Percentiles rank a stretch among this genome's conserved stretches.
phyloP scores from a whole-genome alignment of 495 filamentous ascomycete species.

The Daldinia childiae region DNA sequence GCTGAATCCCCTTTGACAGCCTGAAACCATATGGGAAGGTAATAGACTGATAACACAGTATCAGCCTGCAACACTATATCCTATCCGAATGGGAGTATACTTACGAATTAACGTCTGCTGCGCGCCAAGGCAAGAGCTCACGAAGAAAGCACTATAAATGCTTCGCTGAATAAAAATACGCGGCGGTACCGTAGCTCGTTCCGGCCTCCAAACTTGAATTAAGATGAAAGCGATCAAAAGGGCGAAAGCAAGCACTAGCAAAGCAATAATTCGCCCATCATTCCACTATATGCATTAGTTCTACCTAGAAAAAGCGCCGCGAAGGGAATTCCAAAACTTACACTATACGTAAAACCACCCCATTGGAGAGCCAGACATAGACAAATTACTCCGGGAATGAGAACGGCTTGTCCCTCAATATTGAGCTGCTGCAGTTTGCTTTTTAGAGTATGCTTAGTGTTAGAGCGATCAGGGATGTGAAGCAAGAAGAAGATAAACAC shows the following conservation, averaged over 20 bases:
- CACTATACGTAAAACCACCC: conserved; percentile 72
- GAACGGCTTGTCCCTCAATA: conserved; percentile 65
- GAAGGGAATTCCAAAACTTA: conserved; percentile 8
- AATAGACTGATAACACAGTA: conserved; percentile 49
- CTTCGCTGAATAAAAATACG: conserved; percentile 71
- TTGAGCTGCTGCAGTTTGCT: conserved; percentile 61
- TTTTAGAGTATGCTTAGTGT: conserved; percentile 6
- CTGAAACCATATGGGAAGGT: conserved; percentile 75
- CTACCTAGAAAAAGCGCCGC: neutral
- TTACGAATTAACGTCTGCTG: conserved; percentile 60
- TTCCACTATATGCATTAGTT: conserved; percentile 55
- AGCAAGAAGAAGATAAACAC: conserved; percentile 66
- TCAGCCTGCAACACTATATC: neutral
- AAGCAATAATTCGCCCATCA: conserved; percentile 67
- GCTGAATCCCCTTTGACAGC: conserved; percentile 65
- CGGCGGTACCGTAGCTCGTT: conserved; percentile 75
- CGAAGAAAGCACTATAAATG: neutral
- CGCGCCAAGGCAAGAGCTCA: conserved; percentile 57
- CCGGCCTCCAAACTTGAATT: conserved; percentile 67
- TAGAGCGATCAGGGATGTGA: conserved; percentile 54
- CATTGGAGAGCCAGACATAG: conserved; percentile 80
- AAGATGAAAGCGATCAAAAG: conserved; percentile 66
- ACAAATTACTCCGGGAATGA: conserved; percentile 75
- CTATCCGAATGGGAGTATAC: conserved; percentile 51
- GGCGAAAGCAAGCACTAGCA: conserved; percentile 69